These are phyloP conservation scores for Fusarium newnesense DNA, from an alignment of 2,329 filamentous ascomycete species.

Conservation along the genomic window DNA sequence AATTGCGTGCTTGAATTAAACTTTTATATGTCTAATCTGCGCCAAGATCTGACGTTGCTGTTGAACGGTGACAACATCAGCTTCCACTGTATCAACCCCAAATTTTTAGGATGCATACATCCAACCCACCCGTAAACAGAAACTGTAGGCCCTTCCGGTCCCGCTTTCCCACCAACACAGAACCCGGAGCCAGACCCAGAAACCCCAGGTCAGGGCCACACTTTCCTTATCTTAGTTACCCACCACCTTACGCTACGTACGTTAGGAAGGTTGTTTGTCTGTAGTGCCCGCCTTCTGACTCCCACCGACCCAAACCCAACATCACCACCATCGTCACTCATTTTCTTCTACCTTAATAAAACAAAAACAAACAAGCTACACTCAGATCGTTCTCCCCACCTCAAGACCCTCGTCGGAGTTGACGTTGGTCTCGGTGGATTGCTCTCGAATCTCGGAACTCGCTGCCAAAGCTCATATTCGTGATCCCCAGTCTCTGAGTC, in stretches of 20 bases:
- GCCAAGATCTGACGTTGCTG: background rate
- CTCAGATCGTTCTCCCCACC: background rate
- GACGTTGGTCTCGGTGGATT: constrained; percentile 33
- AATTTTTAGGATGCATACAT: constrained; percentile 15
- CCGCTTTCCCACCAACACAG: constrained; percentile 37
- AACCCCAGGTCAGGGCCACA: constrained; percentile 7
- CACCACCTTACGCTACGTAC: background rate
- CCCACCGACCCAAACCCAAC: constrained; percentile 22
- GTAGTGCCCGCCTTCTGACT: constrained; percentile 22
- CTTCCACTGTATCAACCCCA: constrained; percentile 17
- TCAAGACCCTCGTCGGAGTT: constrained; percentile 30
- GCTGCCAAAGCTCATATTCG: constrained; percentile 25
- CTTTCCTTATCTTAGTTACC: constrained; percentile 22
- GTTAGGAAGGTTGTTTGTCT: background rate
- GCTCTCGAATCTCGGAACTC: constrained; percentile 21
- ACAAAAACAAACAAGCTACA: constrained; percentile 3
- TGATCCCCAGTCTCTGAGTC: constrained; percentile 29
- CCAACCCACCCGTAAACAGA: background rate
- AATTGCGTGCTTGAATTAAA: background rate
- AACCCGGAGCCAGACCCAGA: constrained; percentile 1
- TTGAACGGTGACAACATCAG: background rate
- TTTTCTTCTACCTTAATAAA: constrained; percentile 10
- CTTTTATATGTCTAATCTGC: background rate
- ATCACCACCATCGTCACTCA: constrained; percentile 26
- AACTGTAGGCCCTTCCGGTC: constrained; percentile 32